Conservation (phyloP, 2,329 filamentous ascomycete species). For the Monilinia aucupariae region DNA sequence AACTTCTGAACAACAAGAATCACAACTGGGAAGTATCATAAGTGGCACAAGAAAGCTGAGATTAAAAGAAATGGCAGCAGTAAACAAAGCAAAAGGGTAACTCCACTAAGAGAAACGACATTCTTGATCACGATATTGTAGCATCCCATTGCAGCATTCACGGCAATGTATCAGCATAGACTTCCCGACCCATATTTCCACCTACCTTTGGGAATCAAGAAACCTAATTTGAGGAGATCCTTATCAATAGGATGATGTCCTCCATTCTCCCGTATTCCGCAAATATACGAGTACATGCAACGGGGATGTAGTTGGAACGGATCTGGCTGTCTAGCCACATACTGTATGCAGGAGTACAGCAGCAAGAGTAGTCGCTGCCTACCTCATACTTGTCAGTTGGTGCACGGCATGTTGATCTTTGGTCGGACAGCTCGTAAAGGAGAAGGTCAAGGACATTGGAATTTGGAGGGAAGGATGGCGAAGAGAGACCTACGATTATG, state of each 20-base stretch:
- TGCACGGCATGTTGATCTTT: background rate
- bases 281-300: background rate
- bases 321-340: background rate
- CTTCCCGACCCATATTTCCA: background rate
- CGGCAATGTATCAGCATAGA: background rate
- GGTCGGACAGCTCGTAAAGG: background rate
- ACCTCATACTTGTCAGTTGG: too few species aligned
- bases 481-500: background rate
- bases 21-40: background rate
- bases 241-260: background rate
- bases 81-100: background rate
- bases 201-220: background rate
- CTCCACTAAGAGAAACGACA: background rate
- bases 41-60: background rate
- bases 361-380: too few species aligned
- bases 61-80: background rate
- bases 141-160: conserved; percentile 12
- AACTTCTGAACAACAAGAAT: background rate
- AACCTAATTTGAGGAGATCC: background rate
- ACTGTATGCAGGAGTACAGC: too few species aligned
- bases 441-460: background rate
- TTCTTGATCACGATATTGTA: conserved; percentile 8
- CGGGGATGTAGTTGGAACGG: background rate
- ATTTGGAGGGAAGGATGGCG: too few species aligned
- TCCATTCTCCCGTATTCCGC: background rate